Evolutionary conservation across 495 filamentous ascomycete species (phyloP).

Genomic region (Neurospora sp.): DNA sequence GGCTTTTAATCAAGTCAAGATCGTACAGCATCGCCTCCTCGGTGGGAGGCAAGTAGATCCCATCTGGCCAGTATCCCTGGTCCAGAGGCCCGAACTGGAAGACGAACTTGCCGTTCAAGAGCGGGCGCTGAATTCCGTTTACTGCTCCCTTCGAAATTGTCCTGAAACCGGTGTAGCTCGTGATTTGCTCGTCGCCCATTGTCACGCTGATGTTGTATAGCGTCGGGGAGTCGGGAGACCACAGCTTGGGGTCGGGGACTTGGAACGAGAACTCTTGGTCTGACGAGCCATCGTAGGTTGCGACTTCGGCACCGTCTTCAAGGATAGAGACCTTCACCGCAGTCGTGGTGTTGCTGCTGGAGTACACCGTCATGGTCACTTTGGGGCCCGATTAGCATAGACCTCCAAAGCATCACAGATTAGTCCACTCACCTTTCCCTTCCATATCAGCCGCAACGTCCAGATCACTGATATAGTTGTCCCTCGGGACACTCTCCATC

Average conservation of each 20-base stretch:
- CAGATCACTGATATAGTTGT: constrained; percentile 43
- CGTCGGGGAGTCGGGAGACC: constrained; percentile 50
- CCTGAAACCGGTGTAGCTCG: constrained; percentile 59
- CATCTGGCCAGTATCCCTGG: constrained; percentile 63
- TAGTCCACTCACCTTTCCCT: constrained; percentile 39
- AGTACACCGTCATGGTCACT: constrained; percentile 45
- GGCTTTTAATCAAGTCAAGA: constrained; percentile 45
- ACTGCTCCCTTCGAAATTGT: constrained; percentile 44
- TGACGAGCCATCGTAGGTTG: constrained; percentile 21
- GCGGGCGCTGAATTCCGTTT: constrained; percentile 48
- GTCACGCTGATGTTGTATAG: constrained; percentile 53
- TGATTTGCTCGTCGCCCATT: constrained; percentile 42
- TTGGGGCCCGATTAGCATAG: constrained; percentile 9
- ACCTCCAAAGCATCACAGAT: background rate
- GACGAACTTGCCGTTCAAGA: constrained; percentile 54
- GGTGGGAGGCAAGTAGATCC: constrained; percentile 50
- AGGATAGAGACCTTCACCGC: constrained; percentile 35
- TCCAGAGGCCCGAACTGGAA: constrained; percentile 60
- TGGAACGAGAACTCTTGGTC: constrained; percentile 42
- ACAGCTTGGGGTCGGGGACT: constrained; percentile 40
- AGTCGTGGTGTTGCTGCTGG: constrained; percentile 13
- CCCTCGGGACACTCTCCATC: constrained; percentile 47
- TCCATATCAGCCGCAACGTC: constrained; percentile 49
- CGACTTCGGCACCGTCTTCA: constrained; percentile 22
- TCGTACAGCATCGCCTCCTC: constrained; percentile 57